Evolutionary conservation across 2,329 filamentous ascomycete species (phyloP).

Genomic region (Bertia moriformis): DNA sequence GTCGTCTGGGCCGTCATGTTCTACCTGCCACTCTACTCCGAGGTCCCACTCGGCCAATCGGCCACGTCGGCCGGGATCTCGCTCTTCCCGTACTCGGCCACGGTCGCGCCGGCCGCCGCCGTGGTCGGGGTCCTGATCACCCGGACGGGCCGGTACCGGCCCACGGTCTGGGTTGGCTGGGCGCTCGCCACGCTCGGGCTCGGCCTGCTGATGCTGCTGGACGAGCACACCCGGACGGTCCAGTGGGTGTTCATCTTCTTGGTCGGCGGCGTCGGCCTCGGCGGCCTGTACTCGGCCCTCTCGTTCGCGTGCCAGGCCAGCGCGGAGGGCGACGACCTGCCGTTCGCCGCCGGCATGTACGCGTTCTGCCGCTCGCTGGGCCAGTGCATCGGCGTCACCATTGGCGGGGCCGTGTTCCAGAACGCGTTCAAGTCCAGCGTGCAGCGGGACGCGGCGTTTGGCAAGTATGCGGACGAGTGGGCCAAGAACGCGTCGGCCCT

Average conservation of each 20-base stretch:
- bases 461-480: not conserved
- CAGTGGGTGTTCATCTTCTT: constrained; percentile 4
- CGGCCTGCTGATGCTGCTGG: not conserved
- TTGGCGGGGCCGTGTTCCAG: constrained; percentile 21
- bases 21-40: constrained; percentile 21
- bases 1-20: constrained; percentile 23
- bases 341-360: constrained; percentile 19
- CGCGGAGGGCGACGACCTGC: constrained; percentile 13
- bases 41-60: constrained; percentile 10
- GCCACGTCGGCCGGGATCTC: not conserved
- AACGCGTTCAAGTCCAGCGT: constrained; percentile 8
- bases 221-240: not conserved
- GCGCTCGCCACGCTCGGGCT: not conserved
- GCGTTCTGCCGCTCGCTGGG: constrained; percentile 22
- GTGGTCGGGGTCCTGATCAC: not conserved
- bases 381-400: constrained; percentile 25
- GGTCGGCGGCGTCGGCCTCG: constrained; percentile 24
- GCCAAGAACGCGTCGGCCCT: not conserved
- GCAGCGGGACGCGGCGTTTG: not conserved
- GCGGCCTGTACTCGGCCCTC: constrained; percentile 19
- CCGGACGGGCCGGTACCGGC: not conserved
- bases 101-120: not conserved
- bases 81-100: not conserved
- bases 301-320: constrained; percentile 21
- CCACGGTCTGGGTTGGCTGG: not conserved